Evolutionary conservation across 306 rosid species (phyloP), one percentile per base, ranked within the genome.

Genomic region (Vigna reflexopilosa): DNA sequence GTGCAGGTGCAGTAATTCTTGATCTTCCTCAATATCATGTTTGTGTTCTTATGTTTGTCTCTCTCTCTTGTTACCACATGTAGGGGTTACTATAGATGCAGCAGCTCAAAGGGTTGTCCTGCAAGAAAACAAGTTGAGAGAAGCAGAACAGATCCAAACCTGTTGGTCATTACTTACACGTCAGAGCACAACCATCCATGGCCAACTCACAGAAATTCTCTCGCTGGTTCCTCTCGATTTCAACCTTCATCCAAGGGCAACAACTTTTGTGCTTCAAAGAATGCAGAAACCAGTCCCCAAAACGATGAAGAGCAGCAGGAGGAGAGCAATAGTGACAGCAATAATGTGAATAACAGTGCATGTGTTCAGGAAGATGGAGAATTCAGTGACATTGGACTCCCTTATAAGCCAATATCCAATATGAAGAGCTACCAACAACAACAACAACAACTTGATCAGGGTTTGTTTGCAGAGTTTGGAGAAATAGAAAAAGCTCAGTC

Each of bases 101-200:
- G 97, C 89, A 92, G 96, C 82, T 90, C 97, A 48, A 92, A 92
- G 88, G 97, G 97, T 15, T 92, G 97, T 73, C 85, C 92, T 6
- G 97, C 97, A 13, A 87, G 97, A 76, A 92, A 92, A 82, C 97
- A 92, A 68, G 97, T 92, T 10, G 97, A 92, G 85, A 82, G 97
- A 28, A 90, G 96, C 82, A 87, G 96, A 36, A 85, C 90, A 44
- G 93, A 92, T 61, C 93, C 97, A 54, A 92, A 92, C 86, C 86
- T 92, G 96, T 80, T 92, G 85, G 96, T 92, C 45, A 88, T 92
- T 20, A 90, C 97, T 6, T 92, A 92, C 88, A 92, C 97, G 9
- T 92, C 96, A 3, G 97, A 92, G 80, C 97, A 92, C 89, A 92
- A 90, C 77, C 97, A 92, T 82, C 89, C 97, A 71, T 92, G 97